phyloP scores from a whole-genome alignment of 805 yeast species.

The Candida schatavii region DNA sequence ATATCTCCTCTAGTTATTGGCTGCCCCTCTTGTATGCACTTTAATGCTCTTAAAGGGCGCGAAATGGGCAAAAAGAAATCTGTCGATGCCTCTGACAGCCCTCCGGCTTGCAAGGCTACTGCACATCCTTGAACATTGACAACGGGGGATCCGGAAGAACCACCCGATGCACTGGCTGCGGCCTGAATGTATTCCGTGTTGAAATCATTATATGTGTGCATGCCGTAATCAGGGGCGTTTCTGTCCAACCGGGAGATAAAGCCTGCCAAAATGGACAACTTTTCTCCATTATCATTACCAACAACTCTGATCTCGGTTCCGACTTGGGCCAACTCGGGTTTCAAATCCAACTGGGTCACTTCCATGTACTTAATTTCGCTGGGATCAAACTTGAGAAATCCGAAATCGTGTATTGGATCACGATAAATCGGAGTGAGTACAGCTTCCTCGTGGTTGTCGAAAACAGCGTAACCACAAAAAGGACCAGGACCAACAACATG shows the following conservation, averaged over 20 bases:
- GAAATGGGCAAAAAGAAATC: conserved; percentile 88
- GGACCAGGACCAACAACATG: conserved; percentile 98
- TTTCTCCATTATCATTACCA: conserved; percentile 97
- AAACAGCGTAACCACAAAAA: conserved; percentile 84
- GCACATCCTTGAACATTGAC: conserved; percentile 84
- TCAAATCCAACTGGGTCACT: conserved; percentile 60
- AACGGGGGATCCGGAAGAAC: conserved; percentile 96
- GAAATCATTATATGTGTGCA: conserved; percentile 84
- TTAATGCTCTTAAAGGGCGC: conserved; percentile 77
- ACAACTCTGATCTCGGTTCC: conserved; percentile 93
- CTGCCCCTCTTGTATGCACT: conserved; percentile 56
- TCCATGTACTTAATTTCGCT: conserved; percentile 67
- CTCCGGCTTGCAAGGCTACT: conserved; percentile 93
- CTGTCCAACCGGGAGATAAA: conserved; percentile 83
- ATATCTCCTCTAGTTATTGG: conserved; percentile 87
- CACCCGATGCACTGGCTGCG: conserved; percentile 94
- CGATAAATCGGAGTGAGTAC: conserved; percentile 82
- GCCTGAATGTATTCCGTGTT: conserved; percentile 94
- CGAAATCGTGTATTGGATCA: conserved; percentile 95
- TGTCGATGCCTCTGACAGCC: conserved; percentile 85
- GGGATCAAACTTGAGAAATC: conserved; percentile 80
- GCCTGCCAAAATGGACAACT: conserved; percentile 83
- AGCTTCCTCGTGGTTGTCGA: conserved; percentile 92
- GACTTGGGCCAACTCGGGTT: conserved; percentile 83
- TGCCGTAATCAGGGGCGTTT: conserved; percentile 93